These are phyloP conservation scores for Pseudozyma sp. DNA, from an alignment of 1,284 basidiomycete species.

Conservation along the genomic window DNA sequence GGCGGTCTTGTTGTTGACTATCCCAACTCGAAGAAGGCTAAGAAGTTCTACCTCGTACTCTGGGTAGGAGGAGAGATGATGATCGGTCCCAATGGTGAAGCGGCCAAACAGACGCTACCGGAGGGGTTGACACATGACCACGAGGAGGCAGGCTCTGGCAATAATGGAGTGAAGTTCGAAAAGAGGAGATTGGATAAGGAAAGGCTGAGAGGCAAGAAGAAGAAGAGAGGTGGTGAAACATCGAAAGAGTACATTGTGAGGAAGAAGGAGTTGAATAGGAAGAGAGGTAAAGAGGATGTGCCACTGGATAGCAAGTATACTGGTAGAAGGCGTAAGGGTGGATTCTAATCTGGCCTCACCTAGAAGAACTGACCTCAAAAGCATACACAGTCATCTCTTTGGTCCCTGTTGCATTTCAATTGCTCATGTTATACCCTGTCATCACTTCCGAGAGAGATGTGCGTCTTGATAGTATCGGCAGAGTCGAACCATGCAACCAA, in stretches of 20 bases:
- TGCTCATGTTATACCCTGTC: no score
- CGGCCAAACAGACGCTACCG: slow-evolving; percentile 54
- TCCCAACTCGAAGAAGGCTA: slow-evolving; percentile 69
- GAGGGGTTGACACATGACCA: slow-evolving; percentile 55
- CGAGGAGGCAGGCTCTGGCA: slow-evolving; percentile 38
- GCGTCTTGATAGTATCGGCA: no score
- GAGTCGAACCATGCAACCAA: neutral
- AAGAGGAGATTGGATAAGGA: slow-evolving; percentile 37
- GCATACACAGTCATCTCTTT: neutral
- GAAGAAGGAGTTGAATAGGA: slow-evolving; percentile 74
- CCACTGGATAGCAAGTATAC: slow-evolving; percentile 65
- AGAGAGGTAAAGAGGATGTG: slow-evolving; percentile 72
- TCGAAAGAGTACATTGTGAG: slow-evolving; percentile 73
- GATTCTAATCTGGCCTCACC: slow-evolving; percentile 12
- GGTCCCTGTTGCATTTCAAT: no score
- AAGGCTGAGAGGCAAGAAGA: slow-evolving; percentile 69
- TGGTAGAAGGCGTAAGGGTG: slow-evolving; percentile 47
- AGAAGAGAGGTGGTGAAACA: slow-evolving; percentile 71
- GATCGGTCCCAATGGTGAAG: slow-evolving; percentile 67
- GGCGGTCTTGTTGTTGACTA: slow-evolving; percentile 93
- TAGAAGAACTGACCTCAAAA: neutral
- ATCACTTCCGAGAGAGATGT: no score
- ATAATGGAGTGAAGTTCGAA: slow-evolving; percentile 45
- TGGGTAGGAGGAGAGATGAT: slow-evolving; percentile 69
- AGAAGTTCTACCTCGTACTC: slow-evolving; percentile 69